Conservation (phyloP, 2,329 filamentous ascomycete species). For the Ophiostoma angusticollis region DNA sequence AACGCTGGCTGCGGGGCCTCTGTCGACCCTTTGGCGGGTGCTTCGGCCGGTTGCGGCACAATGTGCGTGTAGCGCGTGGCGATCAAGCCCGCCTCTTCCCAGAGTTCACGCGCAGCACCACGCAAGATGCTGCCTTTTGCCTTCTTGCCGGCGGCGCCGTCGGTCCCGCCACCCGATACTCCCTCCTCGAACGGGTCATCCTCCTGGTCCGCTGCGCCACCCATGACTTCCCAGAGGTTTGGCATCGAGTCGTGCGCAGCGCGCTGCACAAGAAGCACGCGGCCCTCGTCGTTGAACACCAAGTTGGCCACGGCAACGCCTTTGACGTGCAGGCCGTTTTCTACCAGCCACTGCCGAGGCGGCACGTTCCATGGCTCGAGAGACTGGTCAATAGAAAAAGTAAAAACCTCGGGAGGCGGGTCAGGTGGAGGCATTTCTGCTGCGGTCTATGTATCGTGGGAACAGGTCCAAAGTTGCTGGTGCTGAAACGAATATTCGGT, state of each 20-base stretch:
- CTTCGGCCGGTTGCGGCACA: conserved; percentile 8
- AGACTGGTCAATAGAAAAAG: conserved; percentile 15
- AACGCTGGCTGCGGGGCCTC: not conserved
- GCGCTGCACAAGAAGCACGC: conserved; percentile 27
- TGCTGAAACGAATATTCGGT: too few relatives aligned
- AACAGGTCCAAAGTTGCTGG: too few relatives aligned
- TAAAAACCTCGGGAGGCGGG: conserved; percentile 11
- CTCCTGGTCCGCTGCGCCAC: conserved; percentile 25
- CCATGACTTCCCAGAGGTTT: conserved; percentile 28
- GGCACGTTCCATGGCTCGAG: conserved; percentile 14
- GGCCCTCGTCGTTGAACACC: conserved; percentile 19
- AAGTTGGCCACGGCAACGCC: conserved; percentile 18
- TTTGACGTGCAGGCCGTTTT: conserved; percentile 12
- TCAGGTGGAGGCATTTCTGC: conserved; percentile 4
- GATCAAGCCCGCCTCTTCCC: conserved; percentile 28
- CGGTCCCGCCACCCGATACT: not conserved
- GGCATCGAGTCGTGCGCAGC: conserved; percentile 27
- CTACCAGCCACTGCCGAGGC: conserved; percentile 13
- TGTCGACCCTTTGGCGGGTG: not conserved
- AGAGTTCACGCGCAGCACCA: conserved; percentile 26
- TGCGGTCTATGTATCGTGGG: not conserved
- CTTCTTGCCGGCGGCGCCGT: not conserved
- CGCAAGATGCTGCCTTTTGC: conserved; percentile 21
- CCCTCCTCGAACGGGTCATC: conserved; percentile 15
- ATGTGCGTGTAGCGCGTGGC: conserved; percentile 16